Percentiles rank a stretch among this genome's conserved stretches.
Conservation (phyloP, 805 yeast genomes). For the Candida argentea region DNA sequence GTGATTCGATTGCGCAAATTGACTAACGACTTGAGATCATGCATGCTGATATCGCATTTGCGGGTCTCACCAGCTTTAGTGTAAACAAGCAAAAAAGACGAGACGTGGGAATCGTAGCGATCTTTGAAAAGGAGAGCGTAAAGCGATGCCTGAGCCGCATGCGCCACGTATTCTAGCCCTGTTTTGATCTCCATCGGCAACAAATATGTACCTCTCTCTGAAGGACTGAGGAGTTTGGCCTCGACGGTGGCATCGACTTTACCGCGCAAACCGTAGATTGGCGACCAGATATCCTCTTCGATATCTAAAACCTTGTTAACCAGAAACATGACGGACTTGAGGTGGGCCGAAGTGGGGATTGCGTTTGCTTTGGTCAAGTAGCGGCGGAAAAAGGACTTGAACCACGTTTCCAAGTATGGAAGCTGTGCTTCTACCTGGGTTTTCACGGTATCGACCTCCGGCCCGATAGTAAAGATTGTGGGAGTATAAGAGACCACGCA, state of each 20-base stretch:
- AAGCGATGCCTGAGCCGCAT: slow-evolving; percentile 78
- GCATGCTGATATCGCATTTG: slow-evolving; percentile 39
- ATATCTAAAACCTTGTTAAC: slow-evolving; percentile 64
- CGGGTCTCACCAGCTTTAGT: slow-evolving; percentile 50
- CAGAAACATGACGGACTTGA: slow-evolving; percentile 3
- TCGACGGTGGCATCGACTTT: slow-evolving; percentile 81
- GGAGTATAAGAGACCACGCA: slow-evolving; percentile 35
- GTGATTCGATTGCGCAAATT: slow-evolving; percentile 67
- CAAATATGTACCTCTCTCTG: slow-evolving; percentile 32
- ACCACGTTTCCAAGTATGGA: slow-evolving; percentile 45
- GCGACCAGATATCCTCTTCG: slow-evolving; percentile 91
- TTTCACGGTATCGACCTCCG: slow-evolving; percentile 34
- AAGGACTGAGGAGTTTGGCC: slow-evolving; percentile 25
- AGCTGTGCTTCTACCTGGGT: slow-evolving; percentile 37
- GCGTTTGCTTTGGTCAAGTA: slow-evolving; percentile 4
- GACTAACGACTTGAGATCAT: slow-evolving; percentile 58
- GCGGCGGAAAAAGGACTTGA: slow-evolving; percentile 31
- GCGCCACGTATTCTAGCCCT: slow-evolving; percentile 56
- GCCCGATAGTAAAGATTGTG: slow-evolving; percentile 47
- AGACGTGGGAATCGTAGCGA: slow-evolving; percentile 60
- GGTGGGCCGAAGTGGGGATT: slow-evolving; percentile 4
- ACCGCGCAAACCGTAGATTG: slow-evolving; percentile 82
- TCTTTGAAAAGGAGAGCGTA: slow-evolving; percentile 75
- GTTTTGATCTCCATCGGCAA: slow-evolving; percentile 89
- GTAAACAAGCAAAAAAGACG: slow-evolving; percentile 62